Percentiles rank a stretch among this genome's conserved stretches.
phyloP scores from a whole-genome alignment of 768 basidiomycete genomes.

The Psilocybe sp. region DNA sequence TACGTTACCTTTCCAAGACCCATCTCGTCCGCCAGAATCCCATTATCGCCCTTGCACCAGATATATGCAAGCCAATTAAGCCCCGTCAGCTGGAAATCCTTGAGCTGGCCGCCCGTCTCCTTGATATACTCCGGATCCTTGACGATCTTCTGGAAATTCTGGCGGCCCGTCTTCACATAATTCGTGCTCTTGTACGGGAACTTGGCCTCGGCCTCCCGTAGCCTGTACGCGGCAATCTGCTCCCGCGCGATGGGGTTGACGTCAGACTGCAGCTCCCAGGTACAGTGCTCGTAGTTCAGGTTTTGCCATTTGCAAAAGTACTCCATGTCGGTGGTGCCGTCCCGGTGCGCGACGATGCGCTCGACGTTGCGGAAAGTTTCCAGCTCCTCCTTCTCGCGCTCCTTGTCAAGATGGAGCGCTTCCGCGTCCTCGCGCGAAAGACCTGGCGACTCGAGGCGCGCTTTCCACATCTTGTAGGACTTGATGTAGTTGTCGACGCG shows the following conservation, averaged over 20 bases:
- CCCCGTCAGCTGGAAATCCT: slow-evolving; percentile 98
- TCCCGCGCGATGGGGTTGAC: slow-evolving; percentile 74
- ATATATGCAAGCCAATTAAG: slow-evolving; percentile 98
- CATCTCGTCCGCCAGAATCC: slow-evolving; percentile 99
- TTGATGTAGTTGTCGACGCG: slow-evolving; percentile 99
- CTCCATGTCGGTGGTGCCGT: slow-evolving; percentile 59
- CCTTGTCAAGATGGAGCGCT: slow-evolving; percentile 83
- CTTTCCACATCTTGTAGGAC: slow-evolving; percentile 72
- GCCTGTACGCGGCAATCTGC: slow-evolving; percentile 77
- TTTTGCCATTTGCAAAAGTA: slow-evolving; percentile 98
- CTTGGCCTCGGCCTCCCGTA: slow-evolving; percentile 71
- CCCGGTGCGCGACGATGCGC: slow-evolving; percentile 79
- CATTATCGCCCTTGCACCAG: slow-evolving; percentile 94
- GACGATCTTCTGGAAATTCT: slow-evolving; percentile 76
- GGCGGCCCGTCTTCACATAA: slow-evolving; percentile 68
- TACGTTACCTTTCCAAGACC: slow-evolving; percentile 85
- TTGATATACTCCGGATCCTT: slow-evolving; percentile 87
- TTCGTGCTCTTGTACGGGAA: slow-evolving; percentile 82
- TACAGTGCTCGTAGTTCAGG: slow-evolving; percentile 91
- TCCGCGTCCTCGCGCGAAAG: slow-evolving; percentile 87
- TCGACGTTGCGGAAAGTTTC: slow-evolving; percentile 92
- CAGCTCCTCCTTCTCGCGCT: slow-evolving; percentile 86
- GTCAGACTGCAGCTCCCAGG: slow-evolving; percentile 88
- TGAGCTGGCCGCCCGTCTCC: slow-evolving; percentile 78
- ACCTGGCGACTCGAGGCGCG: slow-evolving; percentile 58